phyloP scores from a whole-genome alignment of 495 filamentous ascomycete species.

The Aspergillus biplanus region DNA sequence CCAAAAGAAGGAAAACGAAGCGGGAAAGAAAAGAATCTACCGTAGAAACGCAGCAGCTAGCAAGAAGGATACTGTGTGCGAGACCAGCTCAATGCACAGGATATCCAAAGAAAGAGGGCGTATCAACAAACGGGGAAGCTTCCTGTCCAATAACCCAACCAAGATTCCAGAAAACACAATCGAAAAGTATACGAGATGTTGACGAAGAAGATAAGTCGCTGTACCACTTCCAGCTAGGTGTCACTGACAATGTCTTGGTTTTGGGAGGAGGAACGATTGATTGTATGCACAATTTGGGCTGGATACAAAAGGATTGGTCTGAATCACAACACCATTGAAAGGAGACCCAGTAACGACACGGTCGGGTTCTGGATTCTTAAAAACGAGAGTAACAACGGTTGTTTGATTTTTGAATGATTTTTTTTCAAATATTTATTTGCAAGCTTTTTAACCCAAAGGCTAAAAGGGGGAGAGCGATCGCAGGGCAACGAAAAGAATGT shows the following conservation, averaged over 20 bases:
- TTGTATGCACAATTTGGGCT: not conserved
- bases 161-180: not conserved
- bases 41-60: constrained; percentile 1
- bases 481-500: constrained; percentile 49
- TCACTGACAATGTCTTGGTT: constrained; percentile 15
- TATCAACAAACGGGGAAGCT: constrained; percentile 6
- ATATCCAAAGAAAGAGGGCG: constrained; percentile 13
- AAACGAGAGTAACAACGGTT: constrained; percentile 10
- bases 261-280: not conserved
- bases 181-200: not conserved
- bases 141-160: not conserved
- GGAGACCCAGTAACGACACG: constrained; percentile 11
- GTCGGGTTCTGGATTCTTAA: constrained; percentile 3
- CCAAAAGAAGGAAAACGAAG: not conserved
- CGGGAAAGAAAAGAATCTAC: constrained; percentile 6
- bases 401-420: not conserved
- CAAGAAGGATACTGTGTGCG: constrained; percentile 18
- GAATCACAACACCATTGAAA: constrained; percentile 6
- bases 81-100: constrained; percentile 31
- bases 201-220: not conserved
- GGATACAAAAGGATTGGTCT: constrained; percentile 2
- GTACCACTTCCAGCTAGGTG: not conserved
- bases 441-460: constrained; percentile 15
- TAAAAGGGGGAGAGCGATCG: constrained; percentile 11
- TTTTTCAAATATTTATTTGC: constrained; percentile 13